Conservation (phyloP, 2,329 filamentous ascomycete species). For the Ophiostoma sp. region DNA sequence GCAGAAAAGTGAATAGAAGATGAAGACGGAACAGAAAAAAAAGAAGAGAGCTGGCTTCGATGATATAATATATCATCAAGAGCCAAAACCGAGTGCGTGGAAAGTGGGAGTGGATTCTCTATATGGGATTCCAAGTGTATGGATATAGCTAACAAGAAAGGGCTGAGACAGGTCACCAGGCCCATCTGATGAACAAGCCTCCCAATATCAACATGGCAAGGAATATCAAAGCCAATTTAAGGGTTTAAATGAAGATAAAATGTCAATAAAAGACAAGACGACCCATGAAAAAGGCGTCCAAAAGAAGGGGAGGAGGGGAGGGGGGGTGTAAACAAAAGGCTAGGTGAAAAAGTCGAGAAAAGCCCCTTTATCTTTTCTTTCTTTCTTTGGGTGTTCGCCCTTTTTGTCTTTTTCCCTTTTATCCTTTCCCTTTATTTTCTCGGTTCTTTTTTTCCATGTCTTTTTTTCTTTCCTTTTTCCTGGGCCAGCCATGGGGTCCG, state of each 20-base stretch:
- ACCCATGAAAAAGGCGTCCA: neutral
- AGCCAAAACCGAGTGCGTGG: slow-evolving; percentile 13
- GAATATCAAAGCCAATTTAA: neutral
- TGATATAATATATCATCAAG: slow-evolving; percentile 15
- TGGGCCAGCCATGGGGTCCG: slow-evolving; percentile 18
- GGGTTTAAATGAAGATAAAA: neutral
- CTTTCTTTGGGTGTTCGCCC: neutral
- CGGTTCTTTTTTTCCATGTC: slow-evolving; percentile 15
- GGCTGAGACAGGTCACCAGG: slow-evolving; percentile 28
- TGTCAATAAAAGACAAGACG: neutral
- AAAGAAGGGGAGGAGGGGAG: slow-evolving; percentile 8
- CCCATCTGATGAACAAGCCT: slow-evolving; percentile 21
- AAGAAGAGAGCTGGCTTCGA: neutral
- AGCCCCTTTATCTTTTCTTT: slow-evolving; percentile 12
- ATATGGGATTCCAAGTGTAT: slow-evolving; percentile 19
- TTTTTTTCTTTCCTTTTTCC: slow-evolving; percentile 21
- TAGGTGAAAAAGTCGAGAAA: neutral
- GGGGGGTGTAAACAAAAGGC: neutral
- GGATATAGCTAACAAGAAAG: slow-evolving; percentile 20
- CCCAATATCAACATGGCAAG: slow-evolving; percentile 16
- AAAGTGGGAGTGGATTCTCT: slow-evolving; percentile 20
- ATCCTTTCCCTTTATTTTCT: slow-evolving; percentile 18
- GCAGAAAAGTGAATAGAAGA: neutral
- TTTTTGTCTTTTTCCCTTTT: neutral
- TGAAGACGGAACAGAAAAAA: neutral